Percentiles rank a stretch among this genome's conserved stretches.
Conservation (phyloP, 2,329 filamentous ascomycete genomes). For the Myotisia sp. region DNA sequence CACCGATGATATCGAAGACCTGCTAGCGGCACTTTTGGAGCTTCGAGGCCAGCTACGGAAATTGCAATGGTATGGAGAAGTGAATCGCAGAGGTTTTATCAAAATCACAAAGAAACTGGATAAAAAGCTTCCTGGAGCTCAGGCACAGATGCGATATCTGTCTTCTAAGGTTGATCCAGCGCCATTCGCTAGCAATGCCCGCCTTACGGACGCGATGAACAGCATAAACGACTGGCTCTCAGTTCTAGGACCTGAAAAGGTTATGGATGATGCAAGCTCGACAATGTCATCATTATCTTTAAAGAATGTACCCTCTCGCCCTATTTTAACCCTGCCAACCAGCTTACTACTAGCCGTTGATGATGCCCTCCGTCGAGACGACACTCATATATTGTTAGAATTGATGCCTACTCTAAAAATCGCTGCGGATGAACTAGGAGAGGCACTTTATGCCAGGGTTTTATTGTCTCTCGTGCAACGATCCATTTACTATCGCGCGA, state of each 20-base stretch:
- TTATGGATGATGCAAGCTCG: slow-evolving; percentile 60
- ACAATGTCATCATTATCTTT: slow-evolving; percentile 55
- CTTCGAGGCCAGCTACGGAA: slow-evolving; percentile 77
- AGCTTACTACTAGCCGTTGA: slow-evolving; percentile 32
- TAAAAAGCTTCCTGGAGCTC: slow-evolving; percentile 69
- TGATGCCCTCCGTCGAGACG: slow-evolving; percentile 28
- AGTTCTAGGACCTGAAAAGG: slow-evolving; percentile 60
- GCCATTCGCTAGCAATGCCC: slow-evolving; percentile 66
- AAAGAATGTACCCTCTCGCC: slow-evolving; percentile 60
- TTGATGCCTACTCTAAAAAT: slow-evolving; percentile 46
- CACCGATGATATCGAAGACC: slow-evolving; percentile 76
- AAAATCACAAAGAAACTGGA: slow-evolving; percentile 99
- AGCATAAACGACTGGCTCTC: slow-evolving; percentile 86
- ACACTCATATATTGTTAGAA: slow-evolving; percentile 28
- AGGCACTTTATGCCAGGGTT: slow-evolving; percentile 53
- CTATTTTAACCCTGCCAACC: slow-evolving; percentile 57
- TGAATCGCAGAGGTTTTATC: slow-evolving; percentile 85
- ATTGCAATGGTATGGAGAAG: slow-evolving; percentile 93
- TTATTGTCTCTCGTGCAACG: slow-evolving; percentile 32
- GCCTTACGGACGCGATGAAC: slow-evolving; percentile 45
- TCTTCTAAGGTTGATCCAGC: slow-evolving; percentile 79
- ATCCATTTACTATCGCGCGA: slow-evolving; percentile 57
- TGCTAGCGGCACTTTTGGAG: slow-evolving; percentile 80
- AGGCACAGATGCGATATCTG: slow-evolving; percentile 73
- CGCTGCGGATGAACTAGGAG: slow-evolving; percentile 40